Base-by-base conservation (phyloP, 352 stramenopile genomes). In the Phytophthora sansomeana region DNA sequence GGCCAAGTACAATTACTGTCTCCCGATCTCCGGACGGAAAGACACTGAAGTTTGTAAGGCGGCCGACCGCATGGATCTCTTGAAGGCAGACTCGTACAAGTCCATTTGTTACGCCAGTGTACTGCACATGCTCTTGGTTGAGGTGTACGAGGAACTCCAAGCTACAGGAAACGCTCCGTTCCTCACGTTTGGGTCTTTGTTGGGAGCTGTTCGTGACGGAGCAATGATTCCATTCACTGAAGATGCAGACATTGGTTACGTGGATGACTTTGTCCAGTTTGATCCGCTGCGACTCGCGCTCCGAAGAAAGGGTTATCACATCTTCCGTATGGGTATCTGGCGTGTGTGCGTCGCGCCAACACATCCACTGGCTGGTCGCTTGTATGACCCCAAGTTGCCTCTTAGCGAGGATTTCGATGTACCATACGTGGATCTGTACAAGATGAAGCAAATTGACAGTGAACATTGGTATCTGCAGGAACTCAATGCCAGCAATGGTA, bases 81-180 rank as follows among this genome's bases (percentile, higher is more conserved):
- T 87, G 6, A 67, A 43, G 0, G 7, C 42, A 2, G 26, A 32
- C 21, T 50, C 32, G 9, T 57, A 58, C 16, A 55, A 71, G 16
- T 75, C 72, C 19, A 50, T 79, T 5, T 87, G 78, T 58, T 79
- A 75, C 33, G 73, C 44, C 21, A 84, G 75, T 43, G 73, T 79
- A 33, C 62, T 87, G 62, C 75, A 87, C 55, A 71, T 87, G 69
- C 58, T 87, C 17, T 63, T 87, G 19, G 51, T 81, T 21, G 78
- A 84, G 53, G 72, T 81, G 5, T 84, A 83, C 64, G 66, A 72
- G 30, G 69, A 84, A 56, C 46, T 87, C n/a, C 7, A 65, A 29
- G 53, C 28, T 6, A 54, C 72, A 21, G 57, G 54, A 6, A 68
- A 50, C 11, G 36, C 56, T 16, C 78, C 75, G 28, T 57, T 67